phyloP scores from a whole-genome alignment of 345 rosid species.

The Chamaenerion angustifolium region DNA sequence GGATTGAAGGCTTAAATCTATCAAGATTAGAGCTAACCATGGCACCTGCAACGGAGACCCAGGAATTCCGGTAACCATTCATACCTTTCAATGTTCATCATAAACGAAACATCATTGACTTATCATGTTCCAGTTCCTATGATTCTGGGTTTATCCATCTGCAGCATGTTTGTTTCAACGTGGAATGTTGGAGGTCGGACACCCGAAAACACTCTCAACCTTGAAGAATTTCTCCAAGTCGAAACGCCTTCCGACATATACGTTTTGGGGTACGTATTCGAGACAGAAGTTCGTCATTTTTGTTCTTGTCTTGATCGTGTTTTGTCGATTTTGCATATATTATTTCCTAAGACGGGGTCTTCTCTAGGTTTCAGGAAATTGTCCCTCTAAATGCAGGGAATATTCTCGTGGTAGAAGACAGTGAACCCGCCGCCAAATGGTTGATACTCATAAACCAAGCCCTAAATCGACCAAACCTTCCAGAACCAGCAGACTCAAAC shows the following conservation, averaged over 20 bases:
- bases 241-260: constrained; percentile 78
- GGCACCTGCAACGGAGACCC: constrained; percentile 42
- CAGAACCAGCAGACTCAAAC: constrained; percentile 9
- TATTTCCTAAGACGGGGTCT: too few relatives aligned
- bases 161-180: constrained; percentile 71
- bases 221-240: constrained; percentile 73
- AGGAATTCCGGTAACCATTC: constrained; percentile 54
- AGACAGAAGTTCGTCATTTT: background rate
- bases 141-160: too few relatives aligned
- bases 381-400: constrained; percentile 96
- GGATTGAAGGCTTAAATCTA: constrained; percentile 58
- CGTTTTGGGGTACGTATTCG: constrained; percentile 66
- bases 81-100: too few relatives aligned
- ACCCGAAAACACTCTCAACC: constrained; percentile 56
- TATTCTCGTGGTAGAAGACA: constrained; percentile 78
- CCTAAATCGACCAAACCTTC: constrained; percentile 33
- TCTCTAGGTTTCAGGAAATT: constrained; percentile 83
- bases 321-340: too few relatives aligned
- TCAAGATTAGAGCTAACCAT: constrained; percentile 43
- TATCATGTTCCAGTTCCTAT: too few relatives aligned
- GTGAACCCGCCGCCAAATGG: constrained; percentile 97
- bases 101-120: too few relatives aligned
- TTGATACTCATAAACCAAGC: constrained; percentile 69
- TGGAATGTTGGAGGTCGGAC: constrained; percentile 96
- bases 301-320: too few relatives aligned